phyloP scores from a whole-genome alignment of 306 rosid genomes.

The Vigna trinervia region DNA sequence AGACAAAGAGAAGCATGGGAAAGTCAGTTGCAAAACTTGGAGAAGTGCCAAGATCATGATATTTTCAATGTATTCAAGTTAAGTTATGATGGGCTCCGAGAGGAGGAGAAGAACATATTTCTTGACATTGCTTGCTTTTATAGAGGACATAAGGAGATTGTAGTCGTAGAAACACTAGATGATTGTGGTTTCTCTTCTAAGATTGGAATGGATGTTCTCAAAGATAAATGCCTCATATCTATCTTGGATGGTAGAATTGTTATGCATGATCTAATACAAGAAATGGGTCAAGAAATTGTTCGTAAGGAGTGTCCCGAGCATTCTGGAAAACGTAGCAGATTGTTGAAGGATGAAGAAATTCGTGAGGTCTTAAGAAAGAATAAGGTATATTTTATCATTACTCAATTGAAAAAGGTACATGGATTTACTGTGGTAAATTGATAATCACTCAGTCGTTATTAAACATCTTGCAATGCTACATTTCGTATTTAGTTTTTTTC shows the following conservation, averaged over 20 bases:
- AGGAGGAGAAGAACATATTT: not conserved
- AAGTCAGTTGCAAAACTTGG: constrained; percentile 13
- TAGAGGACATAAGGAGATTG: not conserved
- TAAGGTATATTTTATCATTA: constrained; percentile 20
- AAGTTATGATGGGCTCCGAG: constrained; percentile 45
- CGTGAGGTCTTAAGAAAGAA: constrained; percentile 24
- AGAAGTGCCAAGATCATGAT: not conserved
- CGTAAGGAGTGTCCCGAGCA: not conserved
- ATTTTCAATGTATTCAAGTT: constrained; percentile 8
- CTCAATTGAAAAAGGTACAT: too few species aligned
- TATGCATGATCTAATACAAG: constrained; percentile 51
- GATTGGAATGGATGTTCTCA: constrained; percentile 33
- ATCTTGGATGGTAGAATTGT: not conserved
- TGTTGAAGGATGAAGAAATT: constrained; percentile 35
- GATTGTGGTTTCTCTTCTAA: constrained; percentile 16
- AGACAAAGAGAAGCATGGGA: constrained; percentile 39
- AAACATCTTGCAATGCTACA: too few species aligned
- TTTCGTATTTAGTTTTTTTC: too few species aligned
- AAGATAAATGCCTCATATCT: constrained; percentile 32
- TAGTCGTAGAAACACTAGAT: not conserved
- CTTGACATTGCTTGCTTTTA: constrained; percentile 46
- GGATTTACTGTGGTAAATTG: too few species aligned
- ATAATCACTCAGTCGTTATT: too few species aligned
- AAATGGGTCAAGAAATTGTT: constrained; percentile 48
- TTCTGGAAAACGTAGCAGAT: constrained; percentile 46